Percentiles rank a stretch among this genome's conserved stretches.
These are phyloP conservation scores for Yarrowia sp. DNA, from an alignment of 805 yeast species.

Conservation along the genomic window DNA sequence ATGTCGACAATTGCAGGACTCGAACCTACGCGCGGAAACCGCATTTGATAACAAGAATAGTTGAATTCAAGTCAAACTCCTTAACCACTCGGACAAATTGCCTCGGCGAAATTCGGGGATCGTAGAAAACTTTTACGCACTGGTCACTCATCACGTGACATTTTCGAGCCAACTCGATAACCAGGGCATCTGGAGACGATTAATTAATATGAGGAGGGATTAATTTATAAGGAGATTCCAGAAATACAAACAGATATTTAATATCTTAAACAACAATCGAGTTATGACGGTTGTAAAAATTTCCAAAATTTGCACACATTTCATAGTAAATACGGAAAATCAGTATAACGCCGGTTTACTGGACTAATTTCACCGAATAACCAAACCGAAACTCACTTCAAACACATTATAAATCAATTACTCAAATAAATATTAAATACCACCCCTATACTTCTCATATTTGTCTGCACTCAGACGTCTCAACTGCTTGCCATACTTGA, in stretches of 20 bases:
- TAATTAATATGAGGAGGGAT: no score
- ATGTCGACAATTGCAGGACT: slow-evolving; percentile 25
- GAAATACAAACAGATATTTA: not conserved
- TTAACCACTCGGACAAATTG: slow-evolving; percentile 26
- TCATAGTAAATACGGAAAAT: no score
- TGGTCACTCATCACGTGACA: not conserved
- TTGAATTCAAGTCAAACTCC: slow-evolving; percentile 23
- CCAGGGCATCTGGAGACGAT: no score
- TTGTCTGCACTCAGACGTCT: not conserved
- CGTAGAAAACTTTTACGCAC: not conserved
- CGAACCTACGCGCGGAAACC: slow-evolving; percentile 27
- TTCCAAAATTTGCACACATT: no score
- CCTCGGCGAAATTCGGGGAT: not conserved
- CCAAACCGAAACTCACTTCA: no score
- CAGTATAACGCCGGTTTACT: no score
- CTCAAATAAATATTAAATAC: not conserved
- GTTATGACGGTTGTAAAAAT: not conserved
- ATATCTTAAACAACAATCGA: not conserved
- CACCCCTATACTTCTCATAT: not conserved
- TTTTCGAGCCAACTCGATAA: no score
- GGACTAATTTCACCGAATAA: no score
- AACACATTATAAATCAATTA: not conserved
- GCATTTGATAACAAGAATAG: slow-evolving; percentile 19
- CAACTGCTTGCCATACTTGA: not conserved
- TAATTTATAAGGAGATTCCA: not conserved